phyloP scores from a whole-genome alignment of 1,284 basidiomycete genomes.

The Sutorius eximius region DNA sequence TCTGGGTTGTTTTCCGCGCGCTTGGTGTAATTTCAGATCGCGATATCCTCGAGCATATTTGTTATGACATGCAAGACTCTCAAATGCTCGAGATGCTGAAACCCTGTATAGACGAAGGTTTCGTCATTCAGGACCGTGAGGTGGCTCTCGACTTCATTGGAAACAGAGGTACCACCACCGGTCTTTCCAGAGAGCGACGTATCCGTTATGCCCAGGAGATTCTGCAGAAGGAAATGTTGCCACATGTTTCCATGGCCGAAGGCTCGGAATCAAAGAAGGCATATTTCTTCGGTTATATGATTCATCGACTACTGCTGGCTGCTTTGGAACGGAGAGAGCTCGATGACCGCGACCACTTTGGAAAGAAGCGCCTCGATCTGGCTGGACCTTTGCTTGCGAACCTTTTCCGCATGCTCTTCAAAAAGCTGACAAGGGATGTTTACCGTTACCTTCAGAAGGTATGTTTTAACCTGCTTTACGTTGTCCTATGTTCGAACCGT shows the following conservation, averaged over 20 bases:
- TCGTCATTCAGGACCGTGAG: constrained; percentile 97
- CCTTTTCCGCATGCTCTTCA: constrained; percentile 97
- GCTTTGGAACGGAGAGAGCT: constrained; percentile 93
- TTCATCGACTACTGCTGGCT: constrained; percentile 91
- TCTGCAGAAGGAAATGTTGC: constrained; percentile 97
- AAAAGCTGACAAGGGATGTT: constrained; percentile 95
- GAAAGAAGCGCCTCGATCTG: constrained; percentile 96
- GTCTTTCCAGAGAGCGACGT: constrained; percentile 88
- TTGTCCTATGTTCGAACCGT: constrained; percentile 2
- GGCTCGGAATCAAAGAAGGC: constrained; percentile 98
- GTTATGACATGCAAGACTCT: constrained; percentile 95
- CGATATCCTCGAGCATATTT: constrained; percentile 97
- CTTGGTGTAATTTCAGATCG: constrained; percentile 97
- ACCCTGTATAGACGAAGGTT: constrained; percentile 98
- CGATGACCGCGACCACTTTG: constrained; percentile 99
- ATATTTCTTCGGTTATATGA: constrained; percentile 99
- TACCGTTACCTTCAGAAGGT: constrained; percentile 98
- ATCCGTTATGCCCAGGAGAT: constrained; percentile 98
- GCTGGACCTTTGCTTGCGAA: constrained; percentile 95
- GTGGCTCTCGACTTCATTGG: constrained; percentile 98
- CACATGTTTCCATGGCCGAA: constrained; percentile 95
- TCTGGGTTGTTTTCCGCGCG: constrained; percentile 98
- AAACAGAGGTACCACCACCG: constrained; percentile 94
- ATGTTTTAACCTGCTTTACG: constrained; percentile 13
- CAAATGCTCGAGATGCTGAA: constrained; percentile 99